These are phyloP conservation scores for Leccinum ponderosum DNA, from an alignment of 1,284 basidiomycete species.

Conservation along the genomic window DNA sequence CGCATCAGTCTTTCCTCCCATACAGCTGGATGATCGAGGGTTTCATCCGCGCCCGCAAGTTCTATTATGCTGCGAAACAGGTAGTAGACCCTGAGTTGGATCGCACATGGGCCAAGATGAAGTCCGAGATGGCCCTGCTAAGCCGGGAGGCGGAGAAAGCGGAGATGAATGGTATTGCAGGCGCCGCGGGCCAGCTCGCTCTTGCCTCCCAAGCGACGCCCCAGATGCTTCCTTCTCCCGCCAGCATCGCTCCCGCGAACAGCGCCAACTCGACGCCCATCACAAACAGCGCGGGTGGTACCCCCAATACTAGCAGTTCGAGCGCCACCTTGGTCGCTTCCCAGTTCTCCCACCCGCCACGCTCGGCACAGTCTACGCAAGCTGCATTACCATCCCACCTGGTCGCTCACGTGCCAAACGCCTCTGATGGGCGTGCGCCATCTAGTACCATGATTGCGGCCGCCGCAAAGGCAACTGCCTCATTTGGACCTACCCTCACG, in stretches of 20 bases:
- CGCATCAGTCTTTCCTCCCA: slow-evolving; percentile 25
- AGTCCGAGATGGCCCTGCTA: slow-evolving; percentile 45
- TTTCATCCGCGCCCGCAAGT: slow-evolving; percentile 63
- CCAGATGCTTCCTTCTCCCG: slow-evolving; percentile 74
- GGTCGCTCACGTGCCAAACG: slow-evolving; percentile 29
- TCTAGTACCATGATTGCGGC: slow-evolving; percentile 30
- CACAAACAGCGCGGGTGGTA: slow-evolving; percentile 46
- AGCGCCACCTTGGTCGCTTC: slow-evolving; percentile 27
- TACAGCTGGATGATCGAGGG: slow-evolving; percentile 71
- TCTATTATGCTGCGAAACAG: slow-evolving; percentile 46
- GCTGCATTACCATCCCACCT: slow-evolving; percentile 31
- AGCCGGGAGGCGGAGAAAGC: slow-evolving; percentile 46
- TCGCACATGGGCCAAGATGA: slow-evolving; percentile 38
- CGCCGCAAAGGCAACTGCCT: slow-evolving; percentile 31
- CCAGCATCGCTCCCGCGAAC: slow-evolving; percentile 57
- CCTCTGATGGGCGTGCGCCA: slow-evolving; percentile 31
- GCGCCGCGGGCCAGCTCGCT: slow-evolving; percentile 38
- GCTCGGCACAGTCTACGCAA: slow-evolving; percentile 24
- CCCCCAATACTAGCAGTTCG: slow-evolving; percentile 41
- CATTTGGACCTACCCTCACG: slow-evolving; percentile 29
- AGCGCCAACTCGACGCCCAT: slow-evolving; percentile 77
- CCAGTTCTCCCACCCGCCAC: slow-evolving; percentile 28
- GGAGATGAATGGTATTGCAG: slow-evolving; percentile 37
- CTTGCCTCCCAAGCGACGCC: slow-evolving; percentile 51
- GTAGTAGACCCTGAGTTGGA: slow-evolving; percentile 47